A percentile compares a stretch with the other conserved stretches of the same genome.
Evolutionary conservation across 768 basidiomycete genomes (phyloP).

Genomic region (Psilocybe sp.): DNA sequence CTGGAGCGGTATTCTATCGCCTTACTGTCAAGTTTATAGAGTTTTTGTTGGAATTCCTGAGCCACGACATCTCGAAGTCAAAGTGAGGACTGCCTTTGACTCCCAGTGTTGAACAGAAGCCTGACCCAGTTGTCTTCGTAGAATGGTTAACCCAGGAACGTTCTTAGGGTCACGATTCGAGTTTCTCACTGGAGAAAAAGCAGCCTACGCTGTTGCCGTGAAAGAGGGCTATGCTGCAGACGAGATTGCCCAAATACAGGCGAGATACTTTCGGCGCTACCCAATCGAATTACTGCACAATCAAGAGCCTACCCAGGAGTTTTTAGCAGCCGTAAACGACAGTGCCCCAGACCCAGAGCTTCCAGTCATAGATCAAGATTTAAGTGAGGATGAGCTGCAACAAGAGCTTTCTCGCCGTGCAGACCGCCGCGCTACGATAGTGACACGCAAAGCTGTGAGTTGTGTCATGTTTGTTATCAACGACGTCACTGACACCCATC

Average conservation of each 20-base stretch:
- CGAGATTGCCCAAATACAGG: slow-evolving; percentile 1
- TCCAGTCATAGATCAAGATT: background rate
- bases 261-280: slow-evolving; percentile 2
- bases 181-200: slow-evolving; percentile 2
- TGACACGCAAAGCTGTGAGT: slow-evolving; percentile 3
- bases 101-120: no score
- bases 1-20: no score
- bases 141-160: slow-evolving; percentile 1
- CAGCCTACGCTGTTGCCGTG: background rate
- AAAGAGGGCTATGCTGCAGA: background rate
- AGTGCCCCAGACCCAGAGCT: slow-evolving; percentile 2
- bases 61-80: no score
- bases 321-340: background rate
- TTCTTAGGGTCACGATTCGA: slow-evolving; percentile 2
- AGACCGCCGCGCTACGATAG: background rate
- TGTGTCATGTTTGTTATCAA: background rate
- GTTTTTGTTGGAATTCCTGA: no score
- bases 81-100: no score
- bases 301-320: background rate
- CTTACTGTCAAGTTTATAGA: no score
- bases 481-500: background rate
- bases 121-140: no score
- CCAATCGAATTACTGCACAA: slow-evolving; percentile 5
- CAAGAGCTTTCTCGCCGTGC: background rate
- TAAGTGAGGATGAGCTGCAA: background rate